Evolutionary conservation across 2,329 filamentous ascomycete species (phyloP).

Genomic region (Apiospora malaysiana): DNA sequence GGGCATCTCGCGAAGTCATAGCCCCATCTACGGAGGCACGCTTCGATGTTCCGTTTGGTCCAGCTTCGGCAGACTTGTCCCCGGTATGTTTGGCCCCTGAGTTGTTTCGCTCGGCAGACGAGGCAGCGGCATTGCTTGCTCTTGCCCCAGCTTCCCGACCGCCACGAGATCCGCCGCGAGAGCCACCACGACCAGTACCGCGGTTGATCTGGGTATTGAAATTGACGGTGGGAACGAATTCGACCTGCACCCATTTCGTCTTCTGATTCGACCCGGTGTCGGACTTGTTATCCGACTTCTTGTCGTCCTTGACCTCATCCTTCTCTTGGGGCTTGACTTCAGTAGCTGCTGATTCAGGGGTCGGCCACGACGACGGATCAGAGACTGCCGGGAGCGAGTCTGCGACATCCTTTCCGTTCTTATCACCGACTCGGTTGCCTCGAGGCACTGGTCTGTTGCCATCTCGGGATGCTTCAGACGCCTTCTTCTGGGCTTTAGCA

Average conservation of each 20-base stretch:
- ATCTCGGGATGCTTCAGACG: constrained; percentile 46
- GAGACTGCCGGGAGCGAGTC: constrained; percentile 67
- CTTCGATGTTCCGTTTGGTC: constrained; percentile 41
- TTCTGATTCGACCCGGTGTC: constrained; percentile 64
- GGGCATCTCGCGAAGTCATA: constrained; percentile 47
- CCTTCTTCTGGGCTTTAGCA: constrained; percentile 50
- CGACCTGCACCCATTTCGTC: constrained; percentile 84
- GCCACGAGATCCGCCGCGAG: constrained; percentile 40
- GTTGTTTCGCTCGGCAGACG: constrained; percentile 15
- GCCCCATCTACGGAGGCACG: constrained; percentile 50
- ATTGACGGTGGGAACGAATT: constrained; percentile 81
- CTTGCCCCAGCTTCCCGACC: constrained; percentile 35
- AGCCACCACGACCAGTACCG: constrained; percentile 54
- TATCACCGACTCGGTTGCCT: constrained; percentile 53
- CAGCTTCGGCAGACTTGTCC: constrained; percentile 1
- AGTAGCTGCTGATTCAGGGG: constrained; percentile 78
- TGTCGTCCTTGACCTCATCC: constrained; percentile 64
- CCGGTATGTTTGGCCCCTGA: background rate
- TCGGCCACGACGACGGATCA: constrained; percentile 87
- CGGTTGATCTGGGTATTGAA: constrained; percentile 82
- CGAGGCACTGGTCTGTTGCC: constrained; percentile 49
- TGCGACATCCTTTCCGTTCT: constrained; percentile 42
- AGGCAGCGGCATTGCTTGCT: constrained; percentile 28
- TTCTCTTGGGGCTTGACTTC: constrained; percentile 77
- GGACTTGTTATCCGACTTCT: constrained; percentile 61